Base-by-base conservation (phyloP, 257 asterid genomes). In the Petunia secreta region DNA sequence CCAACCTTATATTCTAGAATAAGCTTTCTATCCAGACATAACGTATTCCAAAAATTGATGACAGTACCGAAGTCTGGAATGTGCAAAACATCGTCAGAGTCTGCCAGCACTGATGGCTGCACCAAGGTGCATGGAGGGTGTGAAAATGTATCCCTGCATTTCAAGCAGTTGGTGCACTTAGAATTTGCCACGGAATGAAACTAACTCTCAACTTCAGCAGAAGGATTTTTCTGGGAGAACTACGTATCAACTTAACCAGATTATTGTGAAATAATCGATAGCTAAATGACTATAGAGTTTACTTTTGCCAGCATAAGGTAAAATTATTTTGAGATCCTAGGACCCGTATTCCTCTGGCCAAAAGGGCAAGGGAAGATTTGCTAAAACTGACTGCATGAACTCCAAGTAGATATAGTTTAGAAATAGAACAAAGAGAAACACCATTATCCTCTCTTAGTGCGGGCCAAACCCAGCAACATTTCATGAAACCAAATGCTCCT, bases 61-160 rank as follows among this genome's bases (percentile, higher is more conserved):
- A 75, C 68, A 39, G 43, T 93, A 96, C 99, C 98, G 83, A 96
- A 94, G 53, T 90, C 94, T 25, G 98, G 99, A 81, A 92, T 84
- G 74, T 78, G 83, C 74, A 85, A 37, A 77, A 43, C 68, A 83
- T 90, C 89, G 46, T 63, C 89, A 38, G 91, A 76, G 71, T 91
- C 81, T 82, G 90, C 83, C 75, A 79, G 89, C 97, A 92, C 90
- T 52, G 94, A 86, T 38, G 99, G 99, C 77, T 94, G 99, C 80
- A 92, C 86, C 85, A 96, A 87, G 85, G 99, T 88, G 89, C 98
- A 92, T n/a, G 97, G 94, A 80, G 98, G 97, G 69, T 87, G 95
- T 64, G 97, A 89, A 90, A 91, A 96, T 34, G 97, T 94, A 87
- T 96, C 99, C 88, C 99, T 96, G 96, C 84, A 88, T 85, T 83